Base-by-base conservation (phyloP, 352 stramenopile species). In the Blastocystis hominis region DNA sequence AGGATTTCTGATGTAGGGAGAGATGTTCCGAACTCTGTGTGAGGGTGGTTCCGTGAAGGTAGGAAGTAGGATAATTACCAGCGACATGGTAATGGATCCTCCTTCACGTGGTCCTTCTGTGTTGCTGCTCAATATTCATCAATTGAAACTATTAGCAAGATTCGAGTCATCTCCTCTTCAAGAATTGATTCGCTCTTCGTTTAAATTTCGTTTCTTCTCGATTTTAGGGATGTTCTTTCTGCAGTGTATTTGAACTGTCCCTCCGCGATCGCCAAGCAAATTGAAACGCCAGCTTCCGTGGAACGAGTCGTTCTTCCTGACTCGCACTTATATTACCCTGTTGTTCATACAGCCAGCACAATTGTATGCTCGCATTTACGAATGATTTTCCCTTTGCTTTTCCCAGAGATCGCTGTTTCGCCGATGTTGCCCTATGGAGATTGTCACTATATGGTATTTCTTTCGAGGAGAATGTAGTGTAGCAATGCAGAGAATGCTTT, bases 21-120 rank as follows among this genome's bases (percentile, higher is more conserved):
- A 34, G 13, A 9, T 84, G 40, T 84, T 84, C 34, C 36, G 44
- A 34, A 50, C 36, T 3, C 50, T 84, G 17, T 44, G 50, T 20
- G 42, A 30, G 47, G 72, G 72, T 40, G 72, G 54, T 4, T 46
- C 38, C n/a, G 50, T 84, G 17, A 68, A 30, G 6, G 30, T 84
- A 10, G 44, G 47, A 30, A 24, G 34, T 20, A 66, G 15, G 2
- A 53, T 69, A n/a, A 66, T 84, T 30, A 84, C 72, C 0, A 63
- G 47, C 24, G 72, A 66, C n/a, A 84, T 84, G 72, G 72, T 84
- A 38, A 84, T 84, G 72, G 47, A 34, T 5, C 53, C 72, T 17
- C 30, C 72, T 34, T 55, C 72, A 34, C 72, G 34, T 0, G 72
- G 72, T 64, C 72, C 72, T 40, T 84, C 44, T 47, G 46, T 68